Base-by-base conservation (phyloP, 2,329 filamentous ascomycete genomes). In the Ampelomyces quisqualis region DNA sequence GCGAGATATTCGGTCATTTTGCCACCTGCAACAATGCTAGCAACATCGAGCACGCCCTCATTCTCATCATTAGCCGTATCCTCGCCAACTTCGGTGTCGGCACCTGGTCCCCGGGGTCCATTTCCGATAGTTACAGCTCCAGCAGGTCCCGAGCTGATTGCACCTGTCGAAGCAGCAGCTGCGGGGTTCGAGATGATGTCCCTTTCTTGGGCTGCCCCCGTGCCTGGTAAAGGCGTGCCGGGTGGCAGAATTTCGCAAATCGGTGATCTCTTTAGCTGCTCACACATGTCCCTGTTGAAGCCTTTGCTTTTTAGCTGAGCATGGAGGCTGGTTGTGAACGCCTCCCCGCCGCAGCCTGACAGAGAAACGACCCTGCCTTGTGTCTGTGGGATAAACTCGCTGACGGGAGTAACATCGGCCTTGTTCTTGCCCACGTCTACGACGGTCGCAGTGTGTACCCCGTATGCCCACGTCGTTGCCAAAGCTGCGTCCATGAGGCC, bases 341-440 rank as follows among this genome's bases (percentile, higher is more conserved):
- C 82, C 57, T 96, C 86, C 35, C 93, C 93, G 51, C 93, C 93
- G 46, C 88, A 93, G 10, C 83, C 72, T 37, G 78, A 60, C 53
- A 86, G 46, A 49, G 82, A 70, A 63, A 80, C 67, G 64, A 85
- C 70, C 77, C 80, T 69, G 62, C 81, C 77, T 61, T 82, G 72
- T 70, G 87, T 77, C 68, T 90, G 77, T 72, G 94, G 79, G 31
- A 82, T 73, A 58, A 87, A 91, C 48, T 97, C 91, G 43, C 85
- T 84, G 34, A 98, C 82, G 41, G 90, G 91, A 1, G 90, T 95
- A 14, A 98, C 81, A 59, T 98, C 90, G 17, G 91, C 88, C 73
- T 97, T 97, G 59, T 88, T 83, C 65, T 84, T 88, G 8, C 93
- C 93, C 45, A 98, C 86, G 66, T 98, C 93, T 17, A 98, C 78